Conservation (phyloP, 345 rosid species). For the Orychophragmus violaceus region DNA sequence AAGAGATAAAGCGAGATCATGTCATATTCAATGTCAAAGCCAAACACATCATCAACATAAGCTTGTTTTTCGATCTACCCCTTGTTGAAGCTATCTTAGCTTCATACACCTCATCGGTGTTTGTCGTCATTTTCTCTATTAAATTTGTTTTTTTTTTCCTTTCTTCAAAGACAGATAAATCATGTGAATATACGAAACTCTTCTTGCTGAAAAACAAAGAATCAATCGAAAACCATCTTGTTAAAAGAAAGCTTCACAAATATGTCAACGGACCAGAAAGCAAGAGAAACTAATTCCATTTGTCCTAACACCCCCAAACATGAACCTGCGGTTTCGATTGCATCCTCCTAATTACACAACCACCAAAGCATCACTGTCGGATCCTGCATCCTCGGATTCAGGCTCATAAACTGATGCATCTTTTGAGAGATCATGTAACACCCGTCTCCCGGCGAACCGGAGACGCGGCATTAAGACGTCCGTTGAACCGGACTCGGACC, state of each 20-base stretch:
- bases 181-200: conserved; percentile 23
- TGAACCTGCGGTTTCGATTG: not conserved
- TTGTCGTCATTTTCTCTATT: conserved; percentile 9
- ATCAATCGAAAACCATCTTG: conserved; percentile 8
- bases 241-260: conserved; percentile 8
- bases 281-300: not conserved
- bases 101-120: conserved; percentile 18
- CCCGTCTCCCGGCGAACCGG: too few relatives aligned
- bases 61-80: conserved; percentile 49
- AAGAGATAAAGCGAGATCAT: conserved; percentile 82
- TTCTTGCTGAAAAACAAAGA: not conserved
- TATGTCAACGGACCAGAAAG: not conserved
- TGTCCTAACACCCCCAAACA: not conserved
- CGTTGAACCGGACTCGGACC: too few relatives aligned
- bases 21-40: conserved; percentile 68
- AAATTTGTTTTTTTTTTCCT: conserved; percentile 13
- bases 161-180: not conserved
- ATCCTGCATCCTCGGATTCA: not conserved
- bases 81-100: conserved; percentile 69
- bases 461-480: too few relatives aligned
- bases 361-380: conserved; percentile 17
- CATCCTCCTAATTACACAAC: conserved; percentile 6
- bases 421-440: too few relatives aligned
- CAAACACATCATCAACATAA: conserved; percentile 59
- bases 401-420: not conserved